These are phyloP conservation scores for Coemansia sp. DNA, from an alignment of 192 early-diverging fungal species.

Conservation along the genomic window DNA sequence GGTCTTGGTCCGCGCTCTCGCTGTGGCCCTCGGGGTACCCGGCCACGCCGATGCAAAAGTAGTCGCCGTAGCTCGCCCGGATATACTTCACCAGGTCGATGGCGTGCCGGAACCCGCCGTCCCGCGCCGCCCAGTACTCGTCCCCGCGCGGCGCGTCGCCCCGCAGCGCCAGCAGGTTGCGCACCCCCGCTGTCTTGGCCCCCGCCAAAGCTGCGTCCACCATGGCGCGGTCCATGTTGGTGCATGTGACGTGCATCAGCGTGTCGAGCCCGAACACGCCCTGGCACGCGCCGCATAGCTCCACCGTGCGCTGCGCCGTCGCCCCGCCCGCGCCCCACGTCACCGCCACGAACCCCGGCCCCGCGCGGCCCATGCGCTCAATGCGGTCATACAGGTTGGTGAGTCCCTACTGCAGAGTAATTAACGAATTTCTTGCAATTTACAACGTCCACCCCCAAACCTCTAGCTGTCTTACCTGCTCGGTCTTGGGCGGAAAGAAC, in stretches of 20 bases:
- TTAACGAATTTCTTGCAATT: neutral
- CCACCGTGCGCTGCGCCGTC: slow-evolving; percentile 81
- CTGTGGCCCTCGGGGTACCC: slow-evolving; percentile 79
- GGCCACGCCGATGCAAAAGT: slow-evolving; percentile 97
- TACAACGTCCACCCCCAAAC: neutral
- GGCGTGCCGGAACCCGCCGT: slow-evolving; percentile 72
- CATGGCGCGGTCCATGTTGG: slow-evolving; percentile 89
- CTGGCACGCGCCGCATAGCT: slow-evolving; percentile 83
- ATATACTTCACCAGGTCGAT: slow-evolving; percentile 89
- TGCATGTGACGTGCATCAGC: slow-evolving; percentile 96
- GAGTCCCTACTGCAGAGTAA: slow-evolving; percentile 60
- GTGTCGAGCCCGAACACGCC: slow-evolving; percentile 87
- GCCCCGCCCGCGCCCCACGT: slow-evolving; percentile 97
- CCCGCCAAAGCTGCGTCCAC: slow-evolving; percentile 78
- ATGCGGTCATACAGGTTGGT: slow-evolving; percentile 92
- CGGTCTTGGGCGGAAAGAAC: slow-evolving; percentile 99
- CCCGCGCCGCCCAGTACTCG: slow-evolving; percentile 69
- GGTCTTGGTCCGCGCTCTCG: slow-evolving; percentile 50
- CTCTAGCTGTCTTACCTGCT: slow-evolving; percentile 53
- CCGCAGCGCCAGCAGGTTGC: slow-evolving; percentile 92
- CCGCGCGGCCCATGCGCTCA: slow-evolving; percentile 86
- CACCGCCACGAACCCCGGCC: slow-evolving; percentile 92
- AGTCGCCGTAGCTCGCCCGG: slow-evolving; percentile 76
- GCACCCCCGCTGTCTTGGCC: slow-evolving; percentile 82
- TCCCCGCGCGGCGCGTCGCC: slow-evolving; percentile 88